phyloP scores from a whole-genome alignment of 1,139 yeast species.

The Casaregolazyma lundiana region DNA sequence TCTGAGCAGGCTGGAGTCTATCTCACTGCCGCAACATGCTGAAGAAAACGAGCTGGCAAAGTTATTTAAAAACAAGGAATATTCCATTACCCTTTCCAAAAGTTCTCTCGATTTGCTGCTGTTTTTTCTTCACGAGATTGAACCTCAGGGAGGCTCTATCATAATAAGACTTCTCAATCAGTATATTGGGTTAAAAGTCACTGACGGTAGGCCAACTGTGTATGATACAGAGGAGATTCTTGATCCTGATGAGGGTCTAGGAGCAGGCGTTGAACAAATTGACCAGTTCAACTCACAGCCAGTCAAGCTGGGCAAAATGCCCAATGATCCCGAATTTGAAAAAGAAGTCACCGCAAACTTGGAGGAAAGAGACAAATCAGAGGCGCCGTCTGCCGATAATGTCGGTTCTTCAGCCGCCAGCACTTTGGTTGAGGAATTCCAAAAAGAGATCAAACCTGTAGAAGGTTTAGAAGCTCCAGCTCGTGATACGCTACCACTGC shows the following conservation, averaged over 20 bases:
- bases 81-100: constrained; percentile 70
- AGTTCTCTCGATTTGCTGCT: constrained; percentile 80
- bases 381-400: constrained; percentile 19
- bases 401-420: constrained; percentile 14
- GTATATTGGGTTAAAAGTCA: constrained; percentile 65
- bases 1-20: constrained; percentile 62
- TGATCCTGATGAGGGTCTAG: constrained; percentile 62
- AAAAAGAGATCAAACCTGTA: constrained; percentile 36
- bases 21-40: constrained; percentile 75
- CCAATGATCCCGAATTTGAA: constrained; percentile 77
- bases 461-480: constrained; percentile 61
- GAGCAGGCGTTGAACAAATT: constrained; percentile 42
- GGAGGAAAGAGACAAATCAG: constrained; percentile 64
- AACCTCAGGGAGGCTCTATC: constrained; percentile 86
- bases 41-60: constrained; percentile 78
- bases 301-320: constrained; percentile 77
- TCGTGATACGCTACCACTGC: constrained; percentile 74
- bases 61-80: constrained; percentile 68
- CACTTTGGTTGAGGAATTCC: constrained; percentile 46
- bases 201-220: constrained; percentile 34
- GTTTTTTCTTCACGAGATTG: constrained; percentile 87
- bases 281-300: constrained; percentile 63
- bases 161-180: constrained; percentile 83
- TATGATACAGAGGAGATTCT: constrained; percentile 34
- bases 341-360: constrained; percentile 83